Conservation (phyloP, 2,329 filamentous ascomycete species). For the Colletotrichum aenigma region DNA sequence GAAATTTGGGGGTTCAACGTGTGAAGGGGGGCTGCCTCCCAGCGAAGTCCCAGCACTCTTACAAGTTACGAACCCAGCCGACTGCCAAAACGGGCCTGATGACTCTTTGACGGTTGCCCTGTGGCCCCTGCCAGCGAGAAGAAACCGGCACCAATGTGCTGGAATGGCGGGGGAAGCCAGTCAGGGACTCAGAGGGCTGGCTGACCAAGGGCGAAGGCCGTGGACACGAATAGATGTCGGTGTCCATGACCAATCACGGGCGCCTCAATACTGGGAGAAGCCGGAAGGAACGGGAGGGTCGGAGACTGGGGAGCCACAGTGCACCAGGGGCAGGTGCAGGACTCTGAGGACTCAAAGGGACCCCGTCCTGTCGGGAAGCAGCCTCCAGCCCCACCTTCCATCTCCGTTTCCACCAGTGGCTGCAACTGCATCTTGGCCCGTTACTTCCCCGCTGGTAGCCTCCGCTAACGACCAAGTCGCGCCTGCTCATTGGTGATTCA, state of each 20-base stretch:
- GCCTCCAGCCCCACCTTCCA: conserved; percentile 1
- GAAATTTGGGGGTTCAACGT: background rate
- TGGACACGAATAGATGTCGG: conserved; percentile 4
- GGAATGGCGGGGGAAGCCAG: conserved; percentile 5
- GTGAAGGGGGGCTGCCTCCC: background rate
- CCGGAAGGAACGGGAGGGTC: conserved; percentile 14
- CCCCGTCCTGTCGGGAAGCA: conserved; percentile 16
- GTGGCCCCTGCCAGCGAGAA: conserved; percentile 6
- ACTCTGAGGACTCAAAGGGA: background rate
- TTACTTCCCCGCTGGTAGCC: conserved; percentile 11
- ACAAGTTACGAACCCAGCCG: background rate
- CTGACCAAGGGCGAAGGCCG: background rate
- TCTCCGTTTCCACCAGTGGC: background rate
- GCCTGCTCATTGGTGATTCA: conserved; percentile 14
- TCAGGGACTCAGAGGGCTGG: background rate
- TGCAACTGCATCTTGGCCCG: background rate
- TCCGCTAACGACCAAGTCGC: background rate
- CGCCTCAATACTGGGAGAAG: conserved; percentile 1
- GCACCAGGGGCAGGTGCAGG: background rate
- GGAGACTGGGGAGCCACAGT: background rate
- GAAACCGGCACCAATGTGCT: conserved; percentile 17
- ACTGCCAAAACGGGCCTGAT: conserved; percentile 11
- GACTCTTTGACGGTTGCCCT: conserved; percentile 7
- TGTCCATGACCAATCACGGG: background rate
- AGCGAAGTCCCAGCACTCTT: background rate